Percentiles rank a stretch among this genome's conserved stretches.
Conservation (phyloP, 1,139 yeast genomes). For the Neolecta irregularis region DNA sequence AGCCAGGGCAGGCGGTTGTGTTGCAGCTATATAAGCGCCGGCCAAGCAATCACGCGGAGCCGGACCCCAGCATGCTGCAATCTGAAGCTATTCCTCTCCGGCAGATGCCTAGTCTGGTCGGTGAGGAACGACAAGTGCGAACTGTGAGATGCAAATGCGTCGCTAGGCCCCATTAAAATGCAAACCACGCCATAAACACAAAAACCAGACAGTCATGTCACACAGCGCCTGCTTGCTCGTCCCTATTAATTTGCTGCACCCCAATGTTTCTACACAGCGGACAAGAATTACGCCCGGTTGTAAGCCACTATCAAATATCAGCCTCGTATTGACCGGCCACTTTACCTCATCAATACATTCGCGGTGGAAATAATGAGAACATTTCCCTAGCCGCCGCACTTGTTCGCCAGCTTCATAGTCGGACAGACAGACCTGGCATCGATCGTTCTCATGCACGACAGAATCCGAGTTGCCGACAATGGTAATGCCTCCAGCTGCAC, state of each 20-base stretch:
- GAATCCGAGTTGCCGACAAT: conserved; percentile 15
- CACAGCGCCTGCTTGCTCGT: too few relatives aligned
- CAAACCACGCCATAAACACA: too few relatives aligned
- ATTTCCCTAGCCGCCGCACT: conserved; percentile 30
- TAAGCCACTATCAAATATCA: conserved; percentile 28
- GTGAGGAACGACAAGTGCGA: too few relatives aligned
- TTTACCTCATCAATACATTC: conserved; percentile 35
- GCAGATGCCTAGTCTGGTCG: too few relatives aligned
- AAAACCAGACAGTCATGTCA: too few relatives aligned
- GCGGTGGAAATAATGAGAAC: conserved; percentile 37
- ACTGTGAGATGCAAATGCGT: too few relatives aligned
- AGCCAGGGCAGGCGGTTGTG: too few relatives aligned
- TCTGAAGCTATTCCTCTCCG: too few relatives aligned
- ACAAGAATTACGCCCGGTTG: conserved; percentile 39
- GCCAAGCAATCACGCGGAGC: too few relatives aligned
- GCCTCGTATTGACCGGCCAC: background rate
- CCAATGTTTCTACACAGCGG: conserved; percentile 41
- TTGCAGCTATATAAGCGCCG: too few relatives aligned
- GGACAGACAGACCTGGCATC: conserved; percentile 38
- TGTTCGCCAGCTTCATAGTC: conserved; percentile 33
- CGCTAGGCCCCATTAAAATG: too few relatives aligned
- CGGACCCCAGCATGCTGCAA: too few relatives aligned
- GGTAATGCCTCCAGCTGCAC: conserved; percentile 26
- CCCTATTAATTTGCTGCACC: conserved; percentile 21
- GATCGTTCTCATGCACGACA: conserved; percentile 18